These are phyloP conservation scores for Rhynchospora pubera DNA, from an alignment of 176 grass and related monocot genomes.

Conservation along the genomic window DNA sequence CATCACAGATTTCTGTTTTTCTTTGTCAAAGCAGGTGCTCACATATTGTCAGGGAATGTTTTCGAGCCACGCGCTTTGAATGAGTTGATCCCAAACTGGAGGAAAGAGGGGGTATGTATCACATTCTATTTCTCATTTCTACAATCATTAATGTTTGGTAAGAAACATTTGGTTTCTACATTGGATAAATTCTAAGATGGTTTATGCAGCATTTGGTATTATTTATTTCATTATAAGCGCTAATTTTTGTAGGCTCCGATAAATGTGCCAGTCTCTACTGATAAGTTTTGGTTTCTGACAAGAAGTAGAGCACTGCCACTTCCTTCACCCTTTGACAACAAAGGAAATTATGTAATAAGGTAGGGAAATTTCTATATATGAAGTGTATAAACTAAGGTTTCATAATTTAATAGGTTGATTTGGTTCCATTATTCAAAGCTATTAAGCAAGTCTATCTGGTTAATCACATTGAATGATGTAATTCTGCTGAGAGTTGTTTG, in stretches of 20 bases:
- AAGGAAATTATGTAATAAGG: conserved; percentile 94
- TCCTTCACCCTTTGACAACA: conserved; percentile 82
- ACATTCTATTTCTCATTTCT: conserved; percentile 13
- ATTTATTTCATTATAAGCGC: background rate
- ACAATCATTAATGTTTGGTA: background rate
- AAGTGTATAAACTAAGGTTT: background rate
- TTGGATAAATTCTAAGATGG: conserved; percentile 6
- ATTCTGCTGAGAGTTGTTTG: background rate
- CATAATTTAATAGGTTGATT: background rate
- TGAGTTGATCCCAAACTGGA: conserved; percentile 83
- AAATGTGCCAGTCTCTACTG: conserved; percentile 62
- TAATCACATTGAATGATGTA: background rate
- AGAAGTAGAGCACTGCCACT: conserved; percentile 61
- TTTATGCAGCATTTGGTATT: background rate
- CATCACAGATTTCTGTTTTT: background rate
- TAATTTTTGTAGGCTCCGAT: conserved; percentile 50
- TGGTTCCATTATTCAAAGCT: background rate
- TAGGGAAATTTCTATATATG: conserved; percentile 15
- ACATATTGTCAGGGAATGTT: conserved; percentile 87
- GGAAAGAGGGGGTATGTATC: conserved; percentile 62
- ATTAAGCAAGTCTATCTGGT: background rate
- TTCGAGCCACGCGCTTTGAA: conserved; percentile 81
- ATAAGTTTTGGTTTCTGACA: conserved; percentile 85
- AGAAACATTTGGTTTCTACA: background rate
- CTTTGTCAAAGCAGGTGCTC: conserved; percentile 45